A percentile compares a stretch with the other conserved stretches of the same genome.
phyloP scores from a whole-genome alignment of 164 flowering plant genomes.

The Vitis cinerea region DNA sequence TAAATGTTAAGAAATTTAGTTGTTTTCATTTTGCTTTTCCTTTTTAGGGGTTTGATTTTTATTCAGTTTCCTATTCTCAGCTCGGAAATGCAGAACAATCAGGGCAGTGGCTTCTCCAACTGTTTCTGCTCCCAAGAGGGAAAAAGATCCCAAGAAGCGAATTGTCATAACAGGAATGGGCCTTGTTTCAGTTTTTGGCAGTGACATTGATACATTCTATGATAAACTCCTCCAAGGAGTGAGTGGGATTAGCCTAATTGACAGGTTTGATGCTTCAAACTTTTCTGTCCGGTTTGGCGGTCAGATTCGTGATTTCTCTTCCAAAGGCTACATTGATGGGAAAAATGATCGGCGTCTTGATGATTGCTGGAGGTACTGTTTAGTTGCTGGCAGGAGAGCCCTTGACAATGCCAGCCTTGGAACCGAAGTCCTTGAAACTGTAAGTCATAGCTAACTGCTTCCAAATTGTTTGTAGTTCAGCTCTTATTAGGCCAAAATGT shows the following conservation, averaged over 20 bases:
- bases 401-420: slow-evolving; percentile 70
- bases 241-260: slow-evolving; percentile 67
- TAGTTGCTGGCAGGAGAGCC: slow-evolving; percentile 71
- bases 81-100: slow-evolving; percentile 31
- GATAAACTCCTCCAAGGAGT: slow-evolving; percentile 63
- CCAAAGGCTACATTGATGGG: slow-evolving; percentile 68
- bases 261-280: slow-evolving; percentile 65
- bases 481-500: not conserved
- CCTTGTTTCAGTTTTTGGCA: slow-evolving; percentile 70
- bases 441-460: slow-evolving; percentile 16
- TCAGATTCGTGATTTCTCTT: slow-evolving; percentile 64
- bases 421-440: slow-evolving; percentile 45
- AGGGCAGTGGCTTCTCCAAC: slow-evolving; percentile 49
- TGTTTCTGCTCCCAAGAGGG: slow-evolving; percentile 64
- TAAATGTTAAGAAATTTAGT: not conserved
- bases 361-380: slow-evolving; percentile 70
- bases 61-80: slow-evolving; percentile 25
- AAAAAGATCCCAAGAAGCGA: slow-evolving; percentile 67
- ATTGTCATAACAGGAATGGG: slow-evolving; percentile 82
- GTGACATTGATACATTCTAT: slow-evolving; percentile 61
- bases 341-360: slow-evolving; percentile 76
- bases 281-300: slow-evolving; percentile 65
- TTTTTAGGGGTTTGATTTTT: not conserved
- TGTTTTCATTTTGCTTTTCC: not conserved
- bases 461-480: not conserved